Percentiles rank a stretch among this genome's conserved stretches.
phyloP scores from a whole-genome alignment of 805 yeast species.

The Candida sakaeoensis region DNA sequence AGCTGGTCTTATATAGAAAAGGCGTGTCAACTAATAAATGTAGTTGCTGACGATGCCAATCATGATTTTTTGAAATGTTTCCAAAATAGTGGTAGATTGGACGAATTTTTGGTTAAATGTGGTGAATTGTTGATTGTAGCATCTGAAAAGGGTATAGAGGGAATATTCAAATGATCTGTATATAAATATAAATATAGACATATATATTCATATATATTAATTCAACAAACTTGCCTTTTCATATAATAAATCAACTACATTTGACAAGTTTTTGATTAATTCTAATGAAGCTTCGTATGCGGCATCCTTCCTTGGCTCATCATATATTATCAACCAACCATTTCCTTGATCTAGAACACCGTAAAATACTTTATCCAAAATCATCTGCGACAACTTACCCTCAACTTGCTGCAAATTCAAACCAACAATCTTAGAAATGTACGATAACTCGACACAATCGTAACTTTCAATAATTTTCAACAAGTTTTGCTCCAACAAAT shows the following conservation, averaged over 20 bases:
- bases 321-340: constrained; percentile 93
- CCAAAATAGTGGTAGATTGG: constrained; percentile 49
- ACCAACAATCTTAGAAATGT: constrained; percentile 83
- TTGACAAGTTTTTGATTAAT: constrained; percentile 80
- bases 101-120: constrained; percentile 49
- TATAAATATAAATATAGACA: too few species aligned
- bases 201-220: constrained; percentile 34
- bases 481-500: constrained; percentile 86
- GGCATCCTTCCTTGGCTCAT: constrained; percentile 82
- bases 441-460: constrained; percentile 90
- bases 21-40: constrained; percentile 57
- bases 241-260: constrained; percentile 83
- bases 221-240: constrained; percentile 89
- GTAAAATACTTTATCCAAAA: constrained; percentile 87
- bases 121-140: constrained; percentile 59
- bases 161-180: constrained; percentile 28
- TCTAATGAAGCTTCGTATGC: constrained; percentile 86
- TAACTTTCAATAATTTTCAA: constrained; percentile 95
- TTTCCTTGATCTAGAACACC: constrained; percentile 98
- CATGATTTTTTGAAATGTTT: constrained; percentile 60
- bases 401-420: constrained; percentile 85
- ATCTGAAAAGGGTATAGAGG: constrained; percentile 40
- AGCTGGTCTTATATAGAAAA: constrained; percentile 45
- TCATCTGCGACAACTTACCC: constrained; percentile 94
- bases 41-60: constrained; percentile 64